phyloP scores from a whole-genome alignment of 305 asterid genomes.

The Fraxinus sp. region DNA sequence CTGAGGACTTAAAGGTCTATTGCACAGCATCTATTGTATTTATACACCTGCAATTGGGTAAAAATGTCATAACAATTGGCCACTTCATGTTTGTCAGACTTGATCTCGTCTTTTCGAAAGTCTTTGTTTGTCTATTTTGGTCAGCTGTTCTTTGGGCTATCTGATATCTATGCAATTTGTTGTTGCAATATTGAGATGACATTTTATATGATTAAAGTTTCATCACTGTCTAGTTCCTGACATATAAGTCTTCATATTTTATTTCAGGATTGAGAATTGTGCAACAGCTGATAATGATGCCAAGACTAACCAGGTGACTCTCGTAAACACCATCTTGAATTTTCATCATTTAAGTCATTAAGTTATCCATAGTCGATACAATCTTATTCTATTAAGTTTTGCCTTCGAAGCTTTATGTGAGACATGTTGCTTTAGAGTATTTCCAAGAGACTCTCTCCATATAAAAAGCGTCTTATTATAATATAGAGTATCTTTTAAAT shows the following conservation, averaged over 20 bases:
- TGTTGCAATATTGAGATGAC: neutral
- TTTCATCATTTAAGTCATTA: neutral
- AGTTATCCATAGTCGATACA: neutral
- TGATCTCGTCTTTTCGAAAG: neutral
- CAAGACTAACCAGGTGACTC: constrained; percentile 65
- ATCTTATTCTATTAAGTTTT: neutral
- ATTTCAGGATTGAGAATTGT: constrained; percentile 49
- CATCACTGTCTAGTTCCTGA: constrained; percentile 7
- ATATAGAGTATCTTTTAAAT: neutral
- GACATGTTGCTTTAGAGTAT: neutral
- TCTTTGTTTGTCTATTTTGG: neutral
- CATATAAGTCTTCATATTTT: constrained; percentile 20
- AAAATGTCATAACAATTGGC: neutral
- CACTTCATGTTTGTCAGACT: constrained; percentile 1
- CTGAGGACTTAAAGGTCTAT: constrained; percentile 18
- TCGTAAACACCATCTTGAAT: constrained; percentile 10
- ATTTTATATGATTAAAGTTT: constrained; percentile 6
- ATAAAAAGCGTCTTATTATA: neutral
- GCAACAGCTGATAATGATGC: constrained; percentile 43
- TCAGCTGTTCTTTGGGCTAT: constrained; percentile 3
- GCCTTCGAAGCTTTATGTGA: neutral
- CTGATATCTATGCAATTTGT: neutral
- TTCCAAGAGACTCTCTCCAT: neutral
- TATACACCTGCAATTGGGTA: constrained; percentile 4
- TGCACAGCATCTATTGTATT: constrained; percentile 3